Percentiles rank a stretch among this genome's conserved stretches.
Conservation (phyloP, 78 protist species). For the Emiliania huxleyi region DNA sequence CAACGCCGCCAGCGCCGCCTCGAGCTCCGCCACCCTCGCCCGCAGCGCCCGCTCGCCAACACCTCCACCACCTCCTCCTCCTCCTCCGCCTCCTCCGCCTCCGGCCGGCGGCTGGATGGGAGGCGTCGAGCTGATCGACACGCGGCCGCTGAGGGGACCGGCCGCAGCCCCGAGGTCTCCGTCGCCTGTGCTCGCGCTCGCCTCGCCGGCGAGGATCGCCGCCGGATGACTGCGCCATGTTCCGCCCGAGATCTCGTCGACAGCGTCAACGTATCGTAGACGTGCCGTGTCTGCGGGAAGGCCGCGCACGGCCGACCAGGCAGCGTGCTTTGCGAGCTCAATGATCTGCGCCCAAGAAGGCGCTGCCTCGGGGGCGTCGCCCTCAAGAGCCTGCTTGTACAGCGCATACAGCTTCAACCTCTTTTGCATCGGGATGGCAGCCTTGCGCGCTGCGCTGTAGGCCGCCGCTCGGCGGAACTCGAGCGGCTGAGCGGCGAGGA, state of each 20-base stretch:
- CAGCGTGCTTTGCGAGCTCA: background rate
- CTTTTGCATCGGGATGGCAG: background rate
- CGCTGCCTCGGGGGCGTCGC: background rate
- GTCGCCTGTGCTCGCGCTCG: background rate
- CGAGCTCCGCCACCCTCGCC: background rate
- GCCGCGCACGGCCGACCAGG: background rate
- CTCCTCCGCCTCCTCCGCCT: background rate
- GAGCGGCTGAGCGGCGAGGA: background rate
- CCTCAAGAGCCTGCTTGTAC: background rate
- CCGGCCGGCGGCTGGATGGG: background rate
- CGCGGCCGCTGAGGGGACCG: background rate
- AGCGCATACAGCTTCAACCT: background rate
- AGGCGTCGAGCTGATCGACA: background rate
- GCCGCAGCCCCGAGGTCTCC: no score
- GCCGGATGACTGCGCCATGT: background rate
- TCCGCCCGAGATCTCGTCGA: background rate
- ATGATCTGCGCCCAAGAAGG: background rate
- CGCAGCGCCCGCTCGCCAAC: background rate
- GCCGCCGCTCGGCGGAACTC: background rate
- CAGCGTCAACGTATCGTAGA: background rate
- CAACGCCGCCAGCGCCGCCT: background rate
- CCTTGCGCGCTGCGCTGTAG: background rate
- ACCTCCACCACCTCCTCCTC: background rate
- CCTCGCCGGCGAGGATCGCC: background rate
- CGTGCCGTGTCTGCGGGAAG: background rate